phyloP scores from a whole-genome alignment of 2,329 filamentous ascomycete species.

The Cryphonectria nitschkei region DNA sequence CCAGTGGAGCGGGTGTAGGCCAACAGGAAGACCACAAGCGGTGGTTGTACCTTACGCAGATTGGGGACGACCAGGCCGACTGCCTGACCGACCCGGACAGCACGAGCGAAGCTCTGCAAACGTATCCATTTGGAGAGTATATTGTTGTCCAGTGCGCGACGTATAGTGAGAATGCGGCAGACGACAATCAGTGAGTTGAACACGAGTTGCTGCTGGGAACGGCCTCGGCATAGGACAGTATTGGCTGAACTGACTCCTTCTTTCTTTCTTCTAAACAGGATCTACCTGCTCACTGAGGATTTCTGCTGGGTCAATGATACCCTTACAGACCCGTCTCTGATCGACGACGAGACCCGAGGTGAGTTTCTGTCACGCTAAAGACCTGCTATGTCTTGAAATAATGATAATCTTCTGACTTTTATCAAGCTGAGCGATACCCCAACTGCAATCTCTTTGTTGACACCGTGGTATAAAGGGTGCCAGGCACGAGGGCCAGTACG shows the following conservation, averaged over 20 bases:
- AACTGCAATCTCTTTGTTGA: slow-evolving; percentile 26
- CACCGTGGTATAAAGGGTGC: slow-evolving; percentile 10
- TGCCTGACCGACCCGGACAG: slow-evolving; percentile 22
- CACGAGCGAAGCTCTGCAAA: slow-evolving; percentile 5
- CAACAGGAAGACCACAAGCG: slow-evolving; percentile 1
- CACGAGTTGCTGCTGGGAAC: too few relatives aligned
- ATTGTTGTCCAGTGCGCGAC: slow-evolving; percentile 28
- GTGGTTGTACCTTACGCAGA: slow-evolving; percentile 27
- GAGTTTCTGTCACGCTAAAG: not conserved
- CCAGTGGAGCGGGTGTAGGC: too few relatives aligned
- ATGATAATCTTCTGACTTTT: not conserved
- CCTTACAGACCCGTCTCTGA: slow-evolving; percentile 22
- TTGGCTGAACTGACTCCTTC: slow-evolving; percentile 8
- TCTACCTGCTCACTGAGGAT: slow-evolving; percentile 23
- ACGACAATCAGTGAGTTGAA: slow-evolving; percentile 16
- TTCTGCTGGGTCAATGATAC: slow-evolving; percentile 29
- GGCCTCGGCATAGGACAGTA: not conserved
- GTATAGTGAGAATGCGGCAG: slow-evolving; percentile 10
- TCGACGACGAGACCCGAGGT: slow-evolving; percentile 16
- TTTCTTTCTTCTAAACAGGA: not conserved
- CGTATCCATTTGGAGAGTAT: slow-evolving; percentile 18
- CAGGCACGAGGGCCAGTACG: not conserved
- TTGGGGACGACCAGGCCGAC: slow-evolving; percentile 15
- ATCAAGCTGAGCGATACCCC: slow-evolving; percentile 22
- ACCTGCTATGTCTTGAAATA: too few relatives aligned